Percentiles rank a stretch among this genome's conserved stretches.
phyloP scores from a whole-genome alignment of 257 asterid species.

The Przewalskia tangutica region DNA sequence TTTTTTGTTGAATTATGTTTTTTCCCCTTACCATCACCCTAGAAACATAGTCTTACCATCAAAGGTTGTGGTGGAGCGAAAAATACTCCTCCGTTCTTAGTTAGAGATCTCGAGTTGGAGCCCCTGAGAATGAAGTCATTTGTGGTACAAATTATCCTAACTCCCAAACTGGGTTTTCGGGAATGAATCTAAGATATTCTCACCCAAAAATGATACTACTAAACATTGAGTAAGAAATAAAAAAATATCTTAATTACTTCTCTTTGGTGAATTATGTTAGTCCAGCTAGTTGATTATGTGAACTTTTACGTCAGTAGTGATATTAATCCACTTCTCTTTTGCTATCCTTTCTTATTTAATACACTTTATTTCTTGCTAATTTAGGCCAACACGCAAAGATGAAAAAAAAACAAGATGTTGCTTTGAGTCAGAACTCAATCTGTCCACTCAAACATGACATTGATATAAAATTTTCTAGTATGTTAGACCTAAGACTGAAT shows the following conservation, averaged over 20 bases:
- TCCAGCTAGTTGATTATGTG: not conserved
- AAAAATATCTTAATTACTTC: not conserved
- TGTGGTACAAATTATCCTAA: not conserved
- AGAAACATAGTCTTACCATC: no score
- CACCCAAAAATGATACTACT: not conserved
- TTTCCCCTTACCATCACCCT: no score
- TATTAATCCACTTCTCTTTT: not conserved
- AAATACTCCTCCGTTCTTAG: not conserved
- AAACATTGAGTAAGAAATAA: not conserved
- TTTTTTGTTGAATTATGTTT: no score
- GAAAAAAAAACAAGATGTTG: constrained; percentile 19
- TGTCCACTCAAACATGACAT: constrained; percentile 35
- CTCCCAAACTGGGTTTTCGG: not conserved
- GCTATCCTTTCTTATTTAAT: not conserved
- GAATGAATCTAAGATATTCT: not conserved
- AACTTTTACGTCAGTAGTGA: not conserved
- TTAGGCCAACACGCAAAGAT: constrained; percentile 29
- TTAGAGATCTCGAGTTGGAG: not conserved
- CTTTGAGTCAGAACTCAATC: constrained; percentile 25
- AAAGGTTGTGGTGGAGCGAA: not conserved
- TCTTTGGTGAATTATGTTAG: not conserved
- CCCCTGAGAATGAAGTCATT: not conserved
- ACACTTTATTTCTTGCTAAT: not conserved
- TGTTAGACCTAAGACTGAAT: constrained; percentile 2
- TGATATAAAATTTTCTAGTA: constrained; percentile 30